A percentile compares a stretch with the other conserved stretches of the same genome.
phyloP scores from a whole-genome alignment of 2,329 filamentous ascomycete species.

The Hypoxylon sp. region DNA sequence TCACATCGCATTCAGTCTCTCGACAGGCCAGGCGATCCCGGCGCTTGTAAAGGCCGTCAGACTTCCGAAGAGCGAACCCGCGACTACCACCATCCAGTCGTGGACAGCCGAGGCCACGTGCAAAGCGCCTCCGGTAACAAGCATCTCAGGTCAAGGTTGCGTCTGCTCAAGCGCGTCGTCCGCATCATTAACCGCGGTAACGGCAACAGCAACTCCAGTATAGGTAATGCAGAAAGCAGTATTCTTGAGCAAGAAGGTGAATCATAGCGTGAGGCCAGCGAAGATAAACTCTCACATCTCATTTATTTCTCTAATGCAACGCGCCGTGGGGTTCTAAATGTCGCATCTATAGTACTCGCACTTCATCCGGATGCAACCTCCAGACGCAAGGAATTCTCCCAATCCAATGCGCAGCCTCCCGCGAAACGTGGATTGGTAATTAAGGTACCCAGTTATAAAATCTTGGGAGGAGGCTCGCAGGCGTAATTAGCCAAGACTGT shows the following conservation, averaged over 20 bases:
- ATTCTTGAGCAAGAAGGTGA: not conserved
- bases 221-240: not conserved
- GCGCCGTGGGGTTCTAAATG: slow-evolving; percentile 4
- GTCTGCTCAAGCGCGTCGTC: slow-evolving; percentile 53
- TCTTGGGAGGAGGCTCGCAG: slow-evolving; percentile 23
- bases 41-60: slow-evolving; percentile 73
- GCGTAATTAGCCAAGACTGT: slow-evolving; percentile 26
- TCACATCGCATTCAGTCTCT: slow-evolving; percentile 71
- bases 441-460: too few species aligned
- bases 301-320: not conserved
- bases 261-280: slow-evolving; percentile 9
- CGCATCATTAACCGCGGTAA: slow-evolving; percentile 27
- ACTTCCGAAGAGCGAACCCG: slow-evolving; percentile 43
- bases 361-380: slow-evolving; percentile 33
- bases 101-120: slow-evolving; percentile 60
- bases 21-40: slow-evolving; percentile 76
- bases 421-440: slow-evolving; percentile 9
- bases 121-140: slow-evolving; percentile 59
- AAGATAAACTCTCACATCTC: slow-evolving; percentile 8
- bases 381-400: slow-evolving; percentile 13
- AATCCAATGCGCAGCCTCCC: slow-evolving; percentile 5
- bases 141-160: slow-evolving; percentile 57
- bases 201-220: slow-evolving; percentile 24
- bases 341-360: slow-evolving; percentile 13
- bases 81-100: slow-evolving; percentile 51